Evolutionary conservation across 2,329 filamentous ascomycete genomes (phyloP), one percentile per base, ranked within the genome.

Genomic region (Ophiobolus disseminans): DNA sequence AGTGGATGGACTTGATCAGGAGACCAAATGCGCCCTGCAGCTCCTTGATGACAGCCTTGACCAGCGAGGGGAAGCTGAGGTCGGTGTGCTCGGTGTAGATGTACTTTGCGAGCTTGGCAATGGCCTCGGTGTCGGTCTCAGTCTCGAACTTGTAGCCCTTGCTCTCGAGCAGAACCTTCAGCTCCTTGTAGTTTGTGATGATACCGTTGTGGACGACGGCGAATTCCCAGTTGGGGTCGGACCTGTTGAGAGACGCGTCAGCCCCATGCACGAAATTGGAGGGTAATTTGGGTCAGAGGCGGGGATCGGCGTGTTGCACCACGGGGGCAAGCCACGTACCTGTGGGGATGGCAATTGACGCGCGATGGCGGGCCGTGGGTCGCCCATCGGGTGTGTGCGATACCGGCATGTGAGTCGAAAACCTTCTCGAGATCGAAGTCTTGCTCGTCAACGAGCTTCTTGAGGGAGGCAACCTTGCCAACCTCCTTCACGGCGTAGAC

Each of bases 141-240:
- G 94, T 99, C 86, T 99, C 94, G 75, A 99, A 99, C 72, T 87
- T 89, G 86, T 96, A 96, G 73, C 94, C 94, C 85, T 97, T 99
- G 82, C 83, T 84, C 79, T 88, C 85, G 64, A 99, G 84, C 58
- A 99, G 86, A 56, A 89, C 90, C 86, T 93, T 96, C 69, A 99
- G 82, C 80, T 99, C 94, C 84, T 99, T 99, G 86, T 99, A 99
- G 85, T 99, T 99, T 81, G 94, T 99, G 79, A 99, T 99, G 83
- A 99, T 99, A 73, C 94, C 94, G 79, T 99, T 99, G 88, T 99
- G 94, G 54, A 97, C 94, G 67, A 99, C 87, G 61, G 90, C 84
- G 77, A 99, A 99, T 79, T 99, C 89, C 91, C 93, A 99, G 69
- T 80, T 90, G 66, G 88, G 86, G 76, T 99, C 94, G 61, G 93